phyloP scores from a whole-genome alignment of 352 stramenopile species.

The Hyaloperonospora brassicae region DNA sequence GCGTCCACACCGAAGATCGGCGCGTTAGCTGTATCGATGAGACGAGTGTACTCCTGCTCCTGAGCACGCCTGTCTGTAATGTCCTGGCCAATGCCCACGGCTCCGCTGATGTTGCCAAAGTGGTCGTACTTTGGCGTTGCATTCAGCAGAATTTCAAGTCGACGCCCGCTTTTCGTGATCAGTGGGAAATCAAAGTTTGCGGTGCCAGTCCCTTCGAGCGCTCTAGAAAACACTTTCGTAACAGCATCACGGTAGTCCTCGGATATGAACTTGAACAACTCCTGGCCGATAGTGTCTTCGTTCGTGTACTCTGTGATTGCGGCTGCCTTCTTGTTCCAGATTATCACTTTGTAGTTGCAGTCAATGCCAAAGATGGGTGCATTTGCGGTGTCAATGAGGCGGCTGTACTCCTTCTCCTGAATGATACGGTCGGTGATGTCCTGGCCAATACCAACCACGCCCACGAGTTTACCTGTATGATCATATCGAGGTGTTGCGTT shows the following conservation, averaged over 20 bases:
- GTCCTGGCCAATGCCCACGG: constrained; percentile 64
- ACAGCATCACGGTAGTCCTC: constrained; percentile 52
- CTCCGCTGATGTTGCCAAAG: constrained; percentile 47
- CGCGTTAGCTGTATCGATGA: constrained; percentile 83
- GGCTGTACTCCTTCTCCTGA: constrained; percentile 57
- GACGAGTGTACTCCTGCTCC: constrained; percentile 69
- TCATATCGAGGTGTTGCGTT: constrained; percentile 47
- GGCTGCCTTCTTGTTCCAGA: constrained; percentile 86
- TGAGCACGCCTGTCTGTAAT: constrained; percentile 57
- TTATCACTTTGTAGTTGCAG: constrained; percentile 50
- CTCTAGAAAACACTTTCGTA: constrained; percentile 45
- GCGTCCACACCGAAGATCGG: constrained; percentile 76
- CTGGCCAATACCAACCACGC: constrained; percentile 49
- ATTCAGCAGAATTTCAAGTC: constrained; percentile 53
- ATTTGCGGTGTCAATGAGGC: constrained; percentile 61
- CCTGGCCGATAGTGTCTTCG: constrained; percentile 69
- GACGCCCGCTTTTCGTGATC: constrained; percentile 49
- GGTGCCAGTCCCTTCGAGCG: constrained; percentile 41
- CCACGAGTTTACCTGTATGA: constrained; percentile 39
- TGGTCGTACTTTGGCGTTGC: constrained; percentile 50
- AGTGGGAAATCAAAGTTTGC: constrained; percentile 72
- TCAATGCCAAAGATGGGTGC: constrained; percentile 65
- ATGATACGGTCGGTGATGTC: constrained; percentile 57
- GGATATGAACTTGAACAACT: constrained; percentile 57
- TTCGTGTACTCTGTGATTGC: constrained; percentile 78